Evolutionary conservation across 2,329 filamentous ascomycete genomes (phyloP), one percentile per base, ranked within the genome.

Genomic region (Fusarium poae): DNA sequence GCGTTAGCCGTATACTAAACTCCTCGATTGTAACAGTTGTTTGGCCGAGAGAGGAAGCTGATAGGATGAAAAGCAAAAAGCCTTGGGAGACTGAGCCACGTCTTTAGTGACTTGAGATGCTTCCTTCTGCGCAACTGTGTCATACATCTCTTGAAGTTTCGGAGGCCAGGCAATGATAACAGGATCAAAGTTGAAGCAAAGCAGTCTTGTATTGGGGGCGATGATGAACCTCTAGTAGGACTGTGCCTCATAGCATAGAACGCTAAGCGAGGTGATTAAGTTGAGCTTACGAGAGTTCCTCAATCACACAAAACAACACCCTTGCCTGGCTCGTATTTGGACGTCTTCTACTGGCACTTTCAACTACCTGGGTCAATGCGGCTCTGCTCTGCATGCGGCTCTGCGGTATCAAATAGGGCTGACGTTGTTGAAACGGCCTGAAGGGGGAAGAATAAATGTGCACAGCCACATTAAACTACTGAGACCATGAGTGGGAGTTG

Each of bases 61-160:
- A 48, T 11, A 18, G 61, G 61, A 65, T 60, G 61, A 60, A 46
- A 60, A 65, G 35, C 7, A 37, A 42, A 6, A 34, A 34, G 16
- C 25, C 46, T 65, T n/a, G 32, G 18, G 30, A 44, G 21, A 13
- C 27, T 40, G 27, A 65, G 61, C 62, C 62, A 21, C 21, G 13
- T 30, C 25, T 35, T 12, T 39, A 11, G 25, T 43, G 32, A 15
- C n/a, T 29, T 27, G 20, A n/a, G 25, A 18, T 30, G 21, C 29
- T 34, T 18, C 27, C 4, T 59, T 30, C 29, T 29, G 32, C 35
- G 34, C 30, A 37, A 46, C 23, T 29, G 15, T 25, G 60, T 23
- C 32, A 52, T 27, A 1, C 20, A 25, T 37, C 8, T 11, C 13
- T 42, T 39, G 40, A 23, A 42, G 49, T 12, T 39, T 43, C 15